These are phyloP conservation scores for Angophora floribunda DNA, from an alignment of 345 rosid species.

Conservation along the genomic window DNA sequence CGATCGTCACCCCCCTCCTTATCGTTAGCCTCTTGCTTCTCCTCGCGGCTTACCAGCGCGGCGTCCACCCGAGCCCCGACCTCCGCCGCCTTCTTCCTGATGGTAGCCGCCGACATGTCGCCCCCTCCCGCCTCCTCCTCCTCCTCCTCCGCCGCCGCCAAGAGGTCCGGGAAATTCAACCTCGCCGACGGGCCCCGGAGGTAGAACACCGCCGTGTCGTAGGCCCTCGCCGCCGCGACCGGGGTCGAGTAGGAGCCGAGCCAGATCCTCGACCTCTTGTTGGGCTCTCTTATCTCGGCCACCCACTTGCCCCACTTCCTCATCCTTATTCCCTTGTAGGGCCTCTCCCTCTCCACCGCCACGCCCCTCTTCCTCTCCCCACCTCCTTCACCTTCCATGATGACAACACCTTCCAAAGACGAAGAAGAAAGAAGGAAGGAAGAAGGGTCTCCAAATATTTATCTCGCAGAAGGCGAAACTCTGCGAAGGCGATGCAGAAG, in stretches of 20 bases:
- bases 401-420: neutral
- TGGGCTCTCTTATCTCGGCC: slow-evolving; percentile 97
- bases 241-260: slow-evolving; percentile 94
- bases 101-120: slow-evolving; percentile 80
- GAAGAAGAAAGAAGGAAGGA: neutral
- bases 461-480: neutral
- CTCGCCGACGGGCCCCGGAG: slow-evolving; percentile 92
- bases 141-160: slow-evolving; percentile 34
- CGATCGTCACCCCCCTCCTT: slow-evolving; percentile 3
- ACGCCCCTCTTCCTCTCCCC: slow-evolving; percentile 9
- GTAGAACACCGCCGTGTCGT: slow-evolving; percentile 91
- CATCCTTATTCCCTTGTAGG: slow-evolving; percentile 97
- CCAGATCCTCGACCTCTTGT: slow-evolving; percentile 93
- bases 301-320: slow-evolving; percentile 99
- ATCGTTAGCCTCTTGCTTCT: neutral
- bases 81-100: slow-evolving; percentile 83
- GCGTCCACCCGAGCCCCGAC: slow-evolving; percentile 95
- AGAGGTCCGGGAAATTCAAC: slow-evolving; percentile 83
- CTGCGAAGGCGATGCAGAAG: slow-evolving; percentile 8
- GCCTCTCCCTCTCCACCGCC: slow-evolving; percentile 26
- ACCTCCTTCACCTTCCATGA: neutral
- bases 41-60: neutral
- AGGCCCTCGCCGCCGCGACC: slow-evolving; percentile 91
- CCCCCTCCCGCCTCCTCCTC: slow-evolving; percentile 3
- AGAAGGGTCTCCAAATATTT: neutral